Evolutionary conservation across 371 early-diverging fungal species (phyloP), one percentile per base, ranked within the genome.

Genomic region (Smittium mucronatum): DNA sequence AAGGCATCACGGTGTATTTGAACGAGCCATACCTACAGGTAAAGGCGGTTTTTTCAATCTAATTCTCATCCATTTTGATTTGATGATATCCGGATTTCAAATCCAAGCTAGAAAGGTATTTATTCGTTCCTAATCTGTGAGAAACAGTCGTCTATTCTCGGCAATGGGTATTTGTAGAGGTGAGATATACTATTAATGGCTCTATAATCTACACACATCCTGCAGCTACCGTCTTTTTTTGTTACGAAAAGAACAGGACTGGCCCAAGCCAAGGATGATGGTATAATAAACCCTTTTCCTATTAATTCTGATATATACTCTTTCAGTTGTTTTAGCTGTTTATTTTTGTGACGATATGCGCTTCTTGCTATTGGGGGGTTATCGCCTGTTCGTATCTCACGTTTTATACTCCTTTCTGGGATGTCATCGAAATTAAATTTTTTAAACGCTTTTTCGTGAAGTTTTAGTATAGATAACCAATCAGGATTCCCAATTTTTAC

Each of bases 101-200:
- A n/a, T n/a, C n/a, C n/a, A n/a, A n/a, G n/a, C n/a, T n/a, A n/a
- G n/a, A n/a, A n/a, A n/a, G n/a, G n/a, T n/a, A n/a, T n/a, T n/a
- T n/a, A n/a, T n/a, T n/a, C n/a, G n/a, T n/a, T n/a, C n/a, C n/a
- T n/a, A n/a, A n/a, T n/a, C n/a, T n/a, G n/a, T n/a, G n/a, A n/a
- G n/a, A 79, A 64, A 16, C 63, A 73, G 0, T 17, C 58, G 11
- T 29, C 57, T 17, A 72, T 67, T 5, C 34, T 47, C n/a, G 35
- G 74, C 73, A 1, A 74, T 75, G 64, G 74, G 67, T 34, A 57
- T 36, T 8, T 70, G 69, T 33, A 75, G 73, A 26, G 70, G 69
- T 28, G 11, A 15, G 63, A 63, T 57, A 34, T 63, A 28, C 58
- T 36, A 34, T 34, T 58, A 29, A 25, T 63, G 65, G n/a, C 67